Percentiles rank a stretch among this genome's conserved stretches.
phyloP scores from a whole-genome alignment of 768 basidiomycete species.

The Pleurotus cornucopiae region DNA sequence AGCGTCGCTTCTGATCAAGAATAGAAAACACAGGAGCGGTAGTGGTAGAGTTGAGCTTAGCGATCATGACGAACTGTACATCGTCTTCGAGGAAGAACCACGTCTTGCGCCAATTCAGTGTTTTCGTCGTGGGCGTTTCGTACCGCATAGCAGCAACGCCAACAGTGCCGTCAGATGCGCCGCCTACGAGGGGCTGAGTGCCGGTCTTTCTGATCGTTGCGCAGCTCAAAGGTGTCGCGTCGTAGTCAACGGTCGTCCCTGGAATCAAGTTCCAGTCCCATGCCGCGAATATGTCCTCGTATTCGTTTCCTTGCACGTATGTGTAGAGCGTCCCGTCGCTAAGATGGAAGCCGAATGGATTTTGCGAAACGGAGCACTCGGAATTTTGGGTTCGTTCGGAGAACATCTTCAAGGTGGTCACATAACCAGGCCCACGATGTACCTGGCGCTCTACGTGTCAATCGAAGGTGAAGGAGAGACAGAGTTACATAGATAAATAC shows the following conservation, averaged over 20 bases:
- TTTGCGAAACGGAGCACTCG: slow-evolving; percentile 43
- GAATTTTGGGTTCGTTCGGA: slow-evolving; percentile 41
- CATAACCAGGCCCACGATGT: slow-evolving; percentile 38
- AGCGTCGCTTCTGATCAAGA: slow-evolving; percentile 26
- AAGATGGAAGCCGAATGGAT: slow-evolving; percentile 47
- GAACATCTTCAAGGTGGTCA: slow-evolving; percentile 40
- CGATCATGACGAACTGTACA: slow-evolving; percentile 28
- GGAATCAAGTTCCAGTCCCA: slow-evolving; percentile 62
- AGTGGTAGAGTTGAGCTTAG: slow-evolving; percentile 16
- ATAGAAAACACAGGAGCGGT: slow-evolving; percentile 24
- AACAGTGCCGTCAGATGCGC: slow-evolving; percentile 25
- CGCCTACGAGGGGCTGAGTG: slow-evolving; percentile 28
- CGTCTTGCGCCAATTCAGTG: slow-evolving; percentile 28
- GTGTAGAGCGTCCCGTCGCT: slow-evolving; percentile 47
- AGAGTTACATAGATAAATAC: slow-evolving; percentile 17
- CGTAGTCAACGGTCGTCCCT: slow-evolving; percentile 34
- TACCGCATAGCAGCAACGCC: slow-evolving; percentile 31
- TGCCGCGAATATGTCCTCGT: slow-evolving; percentile 40
- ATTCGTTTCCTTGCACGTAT: slow-evolving; percentile 41
- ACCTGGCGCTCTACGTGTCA: slow-evolving; percentile 23
- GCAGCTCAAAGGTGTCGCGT: slow-evolving; percentile 23
- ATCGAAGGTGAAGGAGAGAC: not conserved
- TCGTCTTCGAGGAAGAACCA: slow-evolving; percentile 32
- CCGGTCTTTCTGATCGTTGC: slow-evolving; percentile 15
- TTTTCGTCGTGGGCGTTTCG: slow-evolving; percentile 26